Conservation (phyloP, 2,329 filamentous ascomycete genomes). For the Penicillium hesseltinei region DNA sequence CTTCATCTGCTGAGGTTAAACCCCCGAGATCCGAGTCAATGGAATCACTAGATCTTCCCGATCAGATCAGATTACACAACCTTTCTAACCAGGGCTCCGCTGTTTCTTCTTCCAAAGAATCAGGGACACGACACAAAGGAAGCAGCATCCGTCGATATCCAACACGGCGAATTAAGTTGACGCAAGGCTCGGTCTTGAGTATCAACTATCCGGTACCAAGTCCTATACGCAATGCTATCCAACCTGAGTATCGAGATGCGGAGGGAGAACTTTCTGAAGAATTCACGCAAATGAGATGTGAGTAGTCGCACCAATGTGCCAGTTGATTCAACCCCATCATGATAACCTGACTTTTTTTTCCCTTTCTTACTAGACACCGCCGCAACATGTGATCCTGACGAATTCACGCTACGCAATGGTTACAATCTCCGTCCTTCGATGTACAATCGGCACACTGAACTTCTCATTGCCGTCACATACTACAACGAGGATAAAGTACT, state of each 20-base stretch:
- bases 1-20: not conserved
- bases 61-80: slow-evolving; percentile 7
- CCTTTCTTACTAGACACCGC: slow-evolving; percentile 65
- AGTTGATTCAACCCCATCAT: not conserved
- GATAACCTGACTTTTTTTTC: not conserved
- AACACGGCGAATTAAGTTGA: slow-evolving; percentile 16
- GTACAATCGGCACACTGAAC: slow-evolving; percentile 95
- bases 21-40: not conserved
- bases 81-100: slow-evolving; percentile 5
- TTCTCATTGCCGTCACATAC: slow-evolving; percentile 93
- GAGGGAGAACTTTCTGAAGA: slow-evolving; percentile 17
- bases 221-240: slow-evolving; percentile 16
- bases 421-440: slow-evolving; percentile 94
- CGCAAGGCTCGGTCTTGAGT: slow-evolving; percentile 16
- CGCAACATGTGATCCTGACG: slow-evolving; percentile 91
- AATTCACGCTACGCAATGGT: slow-evolving; percentile 95
- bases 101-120: slow-evolving; percentile 3
- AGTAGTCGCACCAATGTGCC: not conserved
- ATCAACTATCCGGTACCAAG: slow-evolving; percentile 17
- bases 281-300: slow-evolving; percentile 19
- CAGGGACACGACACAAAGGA: not conserved
- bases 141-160: slow-evolving; percentile 13
- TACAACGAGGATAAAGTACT: slow-evolving; percentile 98
- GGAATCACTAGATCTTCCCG: slow-evolving; percentile 1
- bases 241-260: slow-evolving; percentile 13